Evolutionary conservation across 2,329 filamentous ascomycete genomes (phyloP), one percentile per base, ranked within the genome.

Genomic region (Phyllosticta ampelicida): DNA sequence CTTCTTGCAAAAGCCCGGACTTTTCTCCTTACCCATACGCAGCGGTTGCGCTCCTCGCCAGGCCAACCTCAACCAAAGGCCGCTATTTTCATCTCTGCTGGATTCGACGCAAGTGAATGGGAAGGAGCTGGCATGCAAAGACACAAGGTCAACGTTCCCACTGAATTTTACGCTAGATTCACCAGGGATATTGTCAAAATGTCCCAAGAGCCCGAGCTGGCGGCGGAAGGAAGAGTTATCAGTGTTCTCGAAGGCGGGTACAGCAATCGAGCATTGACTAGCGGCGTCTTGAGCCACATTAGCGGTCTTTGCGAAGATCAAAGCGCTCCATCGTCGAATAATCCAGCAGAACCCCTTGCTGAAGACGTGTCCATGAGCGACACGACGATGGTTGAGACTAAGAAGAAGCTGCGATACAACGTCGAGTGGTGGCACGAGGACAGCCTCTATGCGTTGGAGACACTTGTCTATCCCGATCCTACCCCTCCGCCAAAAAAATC

Each of bases 211-310:
- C 85, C 89, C 65, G 87, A 81, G 1, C 81, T 89, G 1, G 80
- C 82, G 26, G 88, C 89, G 1, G 86, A 95, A 23, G 92, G 92
- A 2, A 82, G 94, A 51, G 80, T 97, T 20, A 86, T 99, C 67
- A 97, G 92, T 70, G 90, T 97, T 2, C 79, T 99, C 20, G 94
- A 99, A 73, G 94, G 94, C 29, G 94, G 94, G 0, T 99, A 99
- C 68, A 96, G 91, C 68, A 89, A 99, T 72, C 84, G 91, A 60
- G 94, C 94, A 9, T 75, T 99, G 53, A 86, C 82, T 55, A 96
- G 90, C 30, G 94, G 94, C 51, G 86, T 96, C 2, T 75, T 96
- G 60, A 95, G 91, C 70, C 94, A 99, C 71, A 71, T 99, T 18
- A 89, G 88, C 64, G 94, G 92, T 5, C 79, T 99, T 48, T 84